phyloP scores from a whole-genome alignment of 768 basidiomycete genomes.

The Punctularia strigosozonata region DNA sequence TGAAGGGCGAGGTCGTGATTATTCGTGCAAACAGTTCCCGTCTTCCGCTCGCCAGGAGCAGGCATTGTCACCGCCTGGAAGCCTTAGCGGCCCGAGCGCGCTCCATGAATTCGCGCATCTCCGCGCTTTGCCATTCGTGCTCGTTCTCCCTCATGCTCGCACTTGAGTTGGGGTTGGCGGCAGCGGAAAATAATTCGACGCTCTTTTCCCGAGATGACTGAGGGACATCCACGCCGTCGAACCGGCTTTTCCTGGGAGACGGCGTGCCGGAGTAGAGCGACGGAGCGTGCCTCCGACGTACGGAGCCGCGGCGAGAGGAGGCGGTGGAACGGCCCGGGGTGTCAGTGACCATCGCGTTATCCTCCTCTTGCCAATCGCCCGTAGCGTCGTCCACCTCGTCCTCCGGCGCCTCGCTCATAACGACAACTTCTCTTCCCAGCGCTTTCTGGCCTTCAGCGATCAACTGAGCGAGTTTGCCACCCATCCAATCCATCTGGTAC shows the following conservation, averaged over 20 bases:
- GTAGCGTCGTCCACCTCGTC: constrained; percentile 71
- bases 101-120: constrained; percentile 64
- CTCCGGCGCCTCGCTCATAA: constrained; percentile 61
- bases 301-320: constrained; percentile 14
- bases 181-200: no score
- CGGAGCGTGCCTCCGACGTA: constrained; percentile 11
- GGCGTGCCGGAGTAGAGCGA: no score
- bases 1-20: no score
- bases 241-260: no score
- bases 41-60: no score
- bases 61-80: no score
- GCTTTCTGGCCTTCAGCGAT: constrained; percentile 76
- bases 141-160: constrained; percentile 34
- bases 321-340: constrained; percentile 2
- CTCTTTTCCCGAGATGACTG: no score
- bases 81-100: no score
- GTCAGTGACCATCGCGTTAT: constrained; percentile 13
- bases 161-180: no score
- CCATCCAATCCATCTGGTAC: constrained; percentile 73
- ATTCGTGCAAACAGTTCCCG: no score
- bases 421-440: constrained; percentile 65
- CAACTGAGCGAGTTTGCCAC: constrained; percentile 51
- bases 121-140: constrained; percentile 45
- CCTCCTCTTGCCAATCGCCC: constrained; percentile 67
- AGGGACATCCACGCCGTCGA: no score